These are phyloP conservation scores for Fomitopsis palustris DNA, from an alignment of 1,284 basidiomycete species.

Conservation along the genomic window DNA sequence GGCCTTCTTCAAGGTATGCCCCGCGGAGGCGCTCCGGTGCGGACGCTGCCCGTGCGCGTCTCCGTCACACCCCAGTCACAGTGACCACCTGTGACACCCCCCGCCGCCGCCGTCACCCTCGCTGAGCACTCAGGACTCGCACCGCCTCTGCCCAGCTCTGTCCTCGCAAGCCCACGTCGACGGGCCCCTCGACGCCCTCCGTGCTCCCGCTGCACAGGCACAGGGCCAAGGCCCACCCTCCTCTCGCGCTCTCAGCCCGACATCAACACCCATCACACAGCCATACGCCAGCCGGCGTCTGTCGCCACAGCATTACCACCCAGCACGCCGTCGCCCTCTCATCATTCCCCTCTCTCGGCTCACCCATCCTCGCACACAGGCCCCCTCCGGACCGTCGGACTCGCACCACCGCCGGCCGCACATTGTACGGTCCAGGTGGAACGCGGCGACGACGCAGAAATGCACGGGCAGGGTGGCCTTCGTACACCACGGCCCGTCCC, in stretches of 20 bases:
- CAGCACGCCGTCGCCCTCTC: background rate
- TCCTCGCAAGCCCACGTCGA: background rate
- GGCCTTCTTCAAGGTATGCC: background rate
- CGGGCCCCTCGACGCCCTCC: background rate
- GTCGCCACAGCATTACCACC: background rate
- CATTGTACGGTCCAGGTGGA: background rate
- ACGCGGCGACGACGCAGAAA: background rate
- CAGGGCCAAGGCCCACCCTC: background rate
- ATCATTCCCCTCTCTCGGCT: background rate
- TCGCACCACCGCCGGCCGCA: background rate
- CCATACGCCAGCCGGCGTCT: constrained; percentile 1
- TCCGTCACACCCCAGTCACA: background rate
- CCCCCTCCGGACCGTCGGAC: background rate
- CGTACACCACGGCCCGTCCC: background rate
- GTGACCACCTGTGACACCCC: background rate
- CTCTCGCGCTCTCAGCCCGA: background rate
- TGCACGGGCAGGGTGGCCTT: background rate
- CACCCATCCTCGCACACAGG: background rate
- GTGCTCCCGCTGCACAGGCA: background rate
- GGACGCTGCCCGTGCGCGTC: background rate
- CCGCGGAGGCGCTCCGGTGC: background rate
- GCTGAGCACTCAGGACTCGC: background rate
- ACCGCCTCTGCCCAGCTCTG: background rate
- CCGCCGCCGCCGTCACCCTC: background rate
- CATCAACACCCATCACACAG: constrained; percentile 1